Percentiles rank a stretch among this genome's conserved stretches.
These are phyloP conservation scores for Blumeria graminis DNA, from an alignment of 2,329 filamentous ascomycete species.

Conservation along the genomic window DNA sequence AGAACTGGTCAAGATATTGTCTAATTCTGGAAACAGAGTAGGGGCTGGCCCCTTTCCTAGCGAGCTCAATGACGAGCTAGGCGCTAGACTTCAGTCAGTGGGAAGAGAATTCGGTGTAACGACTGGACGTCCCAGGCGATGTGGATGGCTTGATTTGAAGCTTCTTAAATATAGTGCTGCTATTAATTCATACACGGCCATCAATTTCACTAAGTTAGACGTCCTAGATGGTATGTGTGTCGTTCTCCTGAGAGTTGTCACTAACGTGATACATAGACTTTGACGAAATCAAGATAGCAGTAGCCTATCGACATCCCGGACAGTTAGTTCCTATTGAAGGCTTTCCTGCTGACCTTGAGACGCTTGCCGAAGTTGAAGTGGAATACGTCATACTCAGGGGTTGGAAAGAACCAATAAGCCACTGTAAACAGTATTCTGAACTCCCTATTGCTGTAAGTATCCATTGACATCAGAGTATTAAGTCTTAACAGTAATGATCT, in stretches of 20 bases:
- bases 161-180: conserved; percentile 17
- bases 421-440: conserved; percentile 31
- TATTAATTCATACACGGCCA: conserved; percentile 15
- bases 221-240: conserved; percentile 31
- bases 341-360: conserved; percentile 38
- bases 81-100: conserved; percentile 23
- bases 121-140: conserved; percentile 28
- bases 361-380: conserved; percentile 34
- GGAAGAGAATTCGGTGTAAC: conserved; percentile 18
- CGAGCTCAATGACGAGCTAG: conserved; percentile 25
- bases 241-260: neutral
- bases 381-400: conserved; percentile 34
- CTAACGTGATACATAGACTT: conserved; percentile 21
- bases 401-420: conserved; percentile 40
- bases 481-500: conserved; percentile 11
- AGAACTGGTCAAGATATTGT: neutral
- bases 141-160: conserved; percentile 33
- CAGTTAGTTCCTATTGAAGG: conserved; percentile 26
- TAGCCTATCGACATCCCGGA: conserved; percentile 34
- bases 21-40: conserved; percentile 15
- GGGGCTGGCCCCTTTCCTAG: conserved; percentile 42
- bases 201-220: conserved; percentile 40
- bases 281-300: conserved; percentile 47
- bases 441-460: conserved; percentile 35
- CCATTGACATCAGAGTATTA: neutral